Conservation (phyloP, 2,329 filamentous ascomycete genomes). For the Decorospora gaudefroyi region DNA sequence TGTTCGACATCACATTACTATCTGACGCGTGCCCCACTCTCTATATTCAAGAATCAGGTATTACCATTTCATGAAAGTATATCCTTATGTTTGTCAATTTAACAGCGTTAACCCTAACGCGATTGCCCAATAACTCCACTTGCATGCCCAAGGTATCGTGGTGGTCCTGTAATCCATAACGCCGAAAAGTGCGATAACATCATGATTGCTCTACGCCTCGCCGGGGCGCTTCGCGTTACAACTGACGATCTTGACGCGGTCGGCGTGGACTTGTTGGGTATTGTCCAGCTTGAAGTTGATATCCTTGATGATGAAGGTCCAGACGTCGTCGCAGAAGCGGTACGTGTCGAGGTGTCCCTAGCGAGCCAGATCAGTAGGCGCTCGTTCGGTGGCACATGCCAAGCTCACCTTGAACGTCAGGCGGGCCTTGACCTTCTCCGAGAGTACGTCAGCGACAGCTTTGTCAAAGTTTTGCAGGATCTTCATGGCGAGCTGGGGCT, state of each 20-base stretch:
- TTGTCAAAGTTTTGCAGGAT: slow-evolving; percentile 95
- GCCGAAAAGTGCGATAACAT: slow-evolving; percentile 13
- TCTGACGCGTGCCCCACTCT: too few species aligned
- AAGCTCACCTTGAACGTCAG: slow-evolving; percentile 86
- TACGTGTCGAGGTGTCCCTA: slow-evolving; percentile 97
- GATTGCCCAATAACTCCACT: slow-evolving; percentile 15
- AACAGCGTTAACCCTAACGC: not conserved
- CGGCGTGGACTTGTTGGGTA: slow-evolving; percentile 72
- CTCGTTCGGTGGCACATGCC: not conserved
- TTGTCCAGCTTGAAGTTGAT: slow-evolving; percentile 98
- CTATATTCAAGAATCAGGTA: not conserved
- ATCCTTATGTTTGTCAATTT: slow-evolving; percentile 6
- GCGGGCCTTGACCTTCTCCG: slow-evolving; percentile 88
- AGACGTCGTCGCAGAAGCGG: slow-evolving; percentile 99
- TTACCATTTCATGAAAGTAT: not conserved
- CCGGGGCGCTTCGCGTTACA: slow-evolving; percentile 87
- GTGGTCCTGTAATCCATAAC: slow-evolving; percentile 20
- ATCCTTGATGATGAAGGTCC: slow-evolving; percentile 99
- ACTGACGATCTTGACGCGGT: slow-evolving; percentile 98
- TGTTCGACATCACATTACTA: too few species aligned
- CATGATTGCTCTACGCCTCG: slow-evolving; percentile 52
- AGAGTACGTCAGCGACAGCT: slow-evolving; percentile 85
- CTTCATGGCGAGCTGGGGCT: slow-evolving; percentile 98
- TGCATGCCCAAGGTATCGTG: slow-evolving; percentile 29
- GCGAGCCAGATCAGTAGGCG: slow-evolving; percentile 20